Conservation (phyloP, 192 early-diverging fungal genomes). For the Podila epigama region DNA sequence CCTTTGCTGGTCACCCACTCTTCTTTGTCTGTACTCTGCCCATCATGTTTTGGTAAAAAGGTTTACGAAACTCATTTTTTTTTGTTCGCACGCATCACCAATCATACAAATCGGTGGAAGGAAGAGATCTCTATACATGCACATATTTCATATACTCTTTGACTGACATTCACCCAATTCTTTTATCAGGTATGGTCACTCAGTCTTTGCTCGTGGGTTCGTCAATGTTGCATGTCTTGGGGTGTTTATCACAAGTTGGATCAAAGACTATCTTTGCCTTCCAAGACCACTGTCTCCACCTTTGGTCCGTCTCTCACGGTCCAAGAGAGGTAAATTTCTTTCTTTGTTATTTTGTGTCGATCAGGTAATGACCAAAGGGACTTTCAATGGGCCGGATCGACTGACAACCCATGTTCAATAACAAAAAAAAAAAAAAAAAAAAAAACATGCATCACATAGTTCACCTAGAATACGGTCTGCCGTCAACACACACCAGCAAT, state of each 20-base stretch:
- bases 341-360: not conserved
- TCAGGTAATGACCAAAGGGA: no score
- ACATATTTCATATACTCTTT: no score
- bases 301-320: constrained; percentile 60
- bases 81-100: no score
- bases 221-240: constrained; percentile 42
- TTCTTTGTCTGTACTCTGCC: constrained; percentile 87
- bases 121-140: no score
- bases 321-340: constrained; percentile 35
- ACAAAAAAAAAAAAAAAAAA: no score
- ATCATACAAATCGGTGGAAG: no score
- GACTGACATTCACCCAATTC: no score
- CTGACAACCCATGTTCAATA: no score
- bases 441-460: constrained; percentile 63
- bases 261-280: constrained; percentile 83
- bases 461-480: constrained; percentile 91
- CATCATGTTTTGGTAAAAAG: constrained; percentile 68
- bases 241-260: constrained; percentile 43
- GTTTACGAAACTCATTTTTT: not conserved
- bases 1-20: constrained; percentile 84
- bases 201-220: constrained; percentile 62
- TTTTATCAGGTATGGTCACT: constrained; percentile 63
- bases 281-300: constrained; percentile 85
- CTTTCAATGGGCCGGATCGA: no score
- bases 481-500: constrained; percentile 90